These are phyloP conservation scores for Hyphopichia buzzinii DNA, from an alignment of 1,139 yeast species.

Conservation along the genomic window DNA sequence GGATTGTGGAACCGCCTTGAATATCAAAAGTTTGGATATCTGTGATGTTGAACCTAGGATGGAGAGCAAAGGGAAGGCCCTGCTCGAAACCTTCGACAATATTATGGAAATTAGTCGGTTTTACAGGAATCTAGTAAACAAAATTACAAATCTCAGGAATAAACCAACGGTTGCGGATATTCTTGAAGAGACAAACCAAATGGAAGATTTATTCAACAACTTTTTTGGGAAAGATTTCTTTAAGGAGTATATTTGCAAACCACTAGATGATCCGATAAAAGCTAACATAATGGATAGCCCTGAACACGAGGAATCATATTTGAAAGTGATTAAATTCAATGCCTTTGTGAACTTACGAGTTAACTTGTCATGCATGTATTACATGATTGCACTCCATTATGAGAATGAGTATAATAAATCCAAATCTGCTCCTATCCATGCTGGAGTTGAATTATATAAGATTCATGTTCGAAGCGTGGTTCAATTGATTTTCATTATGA, in stretches of 20 bases:
- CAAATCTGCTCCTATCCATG: constrained; percentile 32
- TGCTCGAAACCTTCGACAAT: constrained; percentile 13
- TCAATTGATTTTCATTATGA: constrained; percentile 46
- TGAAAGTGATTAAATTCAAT: constrained; percentile 37
- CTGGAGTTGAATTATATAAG: constrained; percentile 46
- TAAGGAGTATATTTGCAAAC: constrained; percentile 38
- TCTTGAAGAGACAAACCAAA: constrained; percentile 34
- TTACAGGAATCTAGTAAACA: constrained; percentile 31
- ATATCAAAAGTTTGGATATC: constrained; percentile 24
- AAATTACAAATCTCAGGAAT: constrained; percentile 27
- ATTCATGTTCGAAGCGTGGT: constrained; percentile 44
- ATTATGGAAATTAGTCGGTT: constrained; percentile 20
- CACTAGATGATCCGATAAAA: constrained; percentile 19
- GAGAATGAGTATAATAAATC: constrained; percentile 33
- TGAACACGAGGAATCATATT: constrained; percentile 20
- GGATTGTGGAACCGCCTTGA: constrained; percentile 33
- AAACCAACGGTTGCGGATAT: constrained; percentile 40
- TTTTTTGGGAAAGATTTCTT: constrained; percentile 47
- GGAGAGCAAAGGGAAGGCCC: constrained; percentile 17
- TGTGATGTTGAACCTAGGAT: constrained; percentile 35
- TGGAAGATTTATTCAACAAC: constrained; percentile 37
- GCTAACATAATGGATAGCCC: constrained; percentile 6
- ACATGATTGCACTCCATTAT: constrained; percentile 42
- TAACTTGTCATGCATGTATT: constrained; percentile 44
- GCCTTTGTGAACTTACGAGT: constrained; percentile 40